Evolutionary conservation across 306 rosid species (phyloP).

Genomic region (Crotalaria pallida): DNA sequence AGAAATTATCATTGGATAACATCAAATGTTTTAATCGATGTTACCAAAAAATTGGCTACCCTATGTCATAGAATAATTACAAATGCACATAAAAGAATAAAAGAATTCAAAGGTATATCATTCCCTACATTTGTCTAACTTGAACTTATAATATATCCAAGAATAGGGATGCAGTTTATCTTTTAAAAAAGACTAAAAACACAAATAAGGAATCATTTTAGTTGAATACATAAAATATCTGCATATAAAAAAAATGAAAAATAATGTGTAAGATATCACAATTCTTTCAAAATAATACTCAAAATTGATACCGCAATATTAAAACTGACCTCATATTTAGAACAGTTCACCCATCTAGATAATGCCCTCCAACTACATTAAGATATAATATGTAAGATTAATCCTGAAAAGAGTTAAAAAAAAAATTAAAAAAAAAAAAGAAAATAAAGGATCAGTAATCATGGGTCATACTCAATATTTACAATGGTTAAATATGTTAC

Average conservation of each 20-base stretch:
- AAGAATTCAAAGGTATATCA: neutral
- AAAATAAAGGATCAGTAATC: neutral
- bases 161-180: neutral
- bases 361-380: slow-evolving; percentile 67
- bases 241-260: neutral
- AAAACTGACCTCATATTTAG: slow-evolving; percentile 76
- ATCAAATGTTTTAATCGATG: neutral
- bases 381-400: slow-evolving; percentile 21
- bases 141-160: neutral
- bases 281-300: neutral
- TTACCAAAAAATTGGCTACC: neutral
- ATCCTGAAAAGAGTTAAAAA: slow-evolving; percentile 1
- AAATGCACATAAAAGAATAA: neutral
- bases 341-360: slow-evolving; percentile 90
- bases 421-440: neutral
- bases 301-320: slow-evolving; percentile 1
- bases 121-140: neutral
- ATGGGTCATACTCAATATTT: neutral
- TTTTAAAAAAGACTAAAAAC: neutral
- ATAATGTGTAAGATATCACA: neutral
- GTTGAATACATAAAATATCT: neutral
- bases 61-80: neutral
- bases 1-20: neutral
- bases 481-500: neutral
- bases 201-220: neutral